Evolutionary conservation across 2,329 filamentous ascomycete species (phyloP).

Genomic region (Fusarium sp.): DNA sequence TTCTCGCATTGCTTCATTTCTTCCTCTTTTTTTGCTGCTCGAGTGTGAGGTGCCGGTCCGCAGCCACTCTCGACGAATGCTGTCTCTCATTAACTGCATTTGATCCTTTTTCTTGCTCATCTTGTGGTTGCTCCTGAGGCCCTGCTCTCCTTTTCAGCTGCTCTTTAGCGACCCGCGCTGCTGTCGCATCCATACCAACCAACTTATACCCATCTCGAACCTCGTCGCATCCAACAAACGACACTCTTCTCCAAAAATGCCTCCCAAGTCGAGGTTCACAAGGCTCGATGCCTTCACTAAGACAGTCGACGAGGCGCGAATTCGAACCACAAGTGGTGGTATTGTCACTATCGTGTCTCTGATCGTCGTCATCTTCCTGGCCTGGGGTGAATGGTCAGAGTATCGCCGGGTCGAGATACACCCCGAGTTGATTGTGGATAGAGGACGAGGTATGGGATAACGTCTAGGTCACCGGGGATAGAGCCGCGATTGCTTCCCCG

Average conservation of each 20-base stretch:
- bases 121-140: not conserved
- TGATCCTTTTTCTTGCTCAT: slow-evolving; percentile 15
- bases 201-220: slow-evolving; percentile 16
- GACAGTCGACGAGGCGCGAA: slow-evolving; percentile 96
- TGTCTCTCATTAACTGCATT: slow-evolving; percentile 30
- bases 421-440: slow-evolving; percentile 95
- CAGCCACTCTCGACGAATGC: slow-evolving; percentile 23
- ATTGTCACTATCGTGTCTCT: slow-evolving; percentile 94
- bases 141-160: slow-evolving; percentile 33
- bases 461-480: not conserved
- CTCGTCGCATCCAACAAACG: slow-evolving; percentile 10
- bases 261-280: slow-evolving; percentile 92
- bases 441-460: slow-evolving; percentile 79
- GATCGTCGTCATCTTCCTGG: slow-evolving; percentile 86
- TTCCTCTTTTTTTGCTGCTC: slow-evolving; percentile 23
- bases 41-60: slow-evolving; percentile 34
- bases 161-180: slow-evolving; percentile 14
- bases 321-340: slow-evolving; percentile 94
- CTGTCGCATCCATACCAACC: slow-evolving; percentile 8
- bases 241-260: slow-evolving; percentile 66
- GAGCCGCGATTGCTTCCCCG: not conserved
- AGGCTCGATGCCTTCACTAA: slow-evolving; percentile 99
- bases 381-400: slow-evolving; percentile 96
- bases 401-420: slow-evolving; percentile 88
- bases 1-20: slow-evolving; percentile 27